phyloP scores from a whole-genome alignment of 1,284 basidiomycete genomes.

The Sporisorium graminicola region DNA sequence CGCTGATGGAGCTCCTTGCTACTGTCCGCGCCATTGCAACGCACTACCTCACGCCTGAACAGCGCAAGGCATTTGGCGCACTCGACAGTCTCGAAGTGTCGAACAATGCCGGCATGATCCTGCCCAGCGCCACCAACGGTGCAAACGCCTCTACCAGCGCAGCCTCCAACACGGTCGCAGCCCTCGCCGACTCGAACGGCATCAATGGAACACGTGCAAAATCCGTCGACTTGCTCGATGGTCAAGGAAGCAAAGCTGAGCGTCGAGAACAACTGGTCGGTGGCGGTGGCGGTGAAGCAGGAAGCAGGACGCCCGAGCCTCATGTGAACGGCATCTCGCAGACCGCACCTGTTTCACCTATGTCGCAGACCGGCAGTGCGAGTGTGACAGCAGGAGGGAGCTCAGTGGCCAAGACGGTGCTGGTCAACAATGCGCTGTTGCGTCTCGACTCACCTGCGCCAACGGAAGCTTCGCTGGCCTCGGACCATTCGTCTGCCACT shows the following conservation, averaged over 20 bases:
- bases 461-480: constrained; percentile 30
- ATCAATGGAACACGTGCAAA: constrained; percentile 35
- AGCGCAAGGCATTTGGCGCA: constrained; percentile 56
- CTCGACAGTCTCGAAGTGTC: constrained; percentile 60
- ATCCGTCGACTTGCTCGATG: constrained; percentile 46
- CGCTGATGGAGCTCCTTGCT: constrained; percentile 63
- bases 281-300: not conserved
- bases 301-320: constrained; percentile 31
- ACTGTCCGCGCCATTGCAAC: constrained; percentile 59
- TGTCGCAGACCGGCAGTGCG: constrained; percentile 11
- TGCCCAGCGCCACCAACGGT: constrained; percentile 29
- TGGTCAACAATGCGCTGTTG: constrained; percentile 24
- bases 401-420: constrained; percentile 25
- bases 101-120: constrained; percentile 57
- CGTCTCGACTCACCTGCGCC: constrained; percentile 30
- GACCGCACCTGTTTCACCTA: constrained; percentile 44
- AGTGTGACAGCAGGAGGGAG: constrained; percentile 1
- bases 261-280: constrained; percentile 24
- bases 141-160: constrained; percentile 19
- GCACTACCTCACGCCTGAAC: constrained; percentile 54
- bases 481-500: constrained; percentile 9
- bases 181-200: constrained; percentile 10
- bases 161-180: constrained; percentile 16
- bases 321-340: constrained; percentile 23
- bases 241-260: constrained; percentile 24